Base-by-base conservation (phyloP, 106 monocot genomes). In the Dioscorea zingiberensis region DNA sequence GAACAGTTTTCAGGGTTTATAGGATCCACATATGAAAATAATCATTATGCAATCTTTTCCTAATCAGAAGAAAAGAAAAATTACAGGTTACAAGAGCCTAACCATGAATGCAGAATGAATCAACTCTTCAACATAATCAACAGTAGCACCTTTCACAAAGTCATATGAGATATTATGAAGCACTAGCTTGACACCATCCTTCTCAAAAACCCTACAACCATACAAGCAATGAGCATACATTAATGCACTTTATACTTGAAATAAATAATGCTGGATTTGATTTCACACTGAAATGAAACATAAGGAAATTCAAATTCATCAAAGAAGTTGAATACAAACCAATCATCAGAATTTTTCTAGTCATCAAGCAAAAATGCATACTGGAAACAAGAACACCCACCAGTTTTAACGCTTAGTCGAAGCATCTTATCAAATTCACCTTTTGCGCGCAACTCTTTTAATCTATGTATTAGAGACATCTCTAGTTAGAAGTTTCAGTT, bases 381-480 rank as follows among this genome's bases (percentile, higher is more conserved):
- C 48, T 98, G 97, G 60, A 98, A 98, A 18, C 97, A 92, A 77
- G 97, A 98, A 73, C 97, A 98, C 23, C 97, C 97, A 77, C 97
- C 97, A 38, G 88, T 78, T 78, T 98, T 92, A 12, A 98, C 81
- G 65, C 92, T 86, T 73, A 98, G 68, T 2, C 97, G 71, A 54
- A 98, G 86, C 97, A 98, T 98, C 68, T 91, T 97, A 60, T 69
- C 81, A 25, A 85, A 80, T 74, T 71, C 69, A 59, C 83, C 81
- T 66, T 82, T 80, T 9, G 68, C 58, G 71, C 72, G 69, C 62
- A 98, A 74, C 63, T 92, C 88, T 80, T 89, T 98, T 77, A 98
- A 69, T 64, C 97, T 86, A 92, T 98, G 69, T 60, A 85, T 4
- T 4, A 70, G 59, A 47, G 21, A 67, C 13, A 44, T 21, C 17